Base-by-base conservation (phyloP, 768 basidiomycete genomes). In the Lepiota subincarnata region DNA sequence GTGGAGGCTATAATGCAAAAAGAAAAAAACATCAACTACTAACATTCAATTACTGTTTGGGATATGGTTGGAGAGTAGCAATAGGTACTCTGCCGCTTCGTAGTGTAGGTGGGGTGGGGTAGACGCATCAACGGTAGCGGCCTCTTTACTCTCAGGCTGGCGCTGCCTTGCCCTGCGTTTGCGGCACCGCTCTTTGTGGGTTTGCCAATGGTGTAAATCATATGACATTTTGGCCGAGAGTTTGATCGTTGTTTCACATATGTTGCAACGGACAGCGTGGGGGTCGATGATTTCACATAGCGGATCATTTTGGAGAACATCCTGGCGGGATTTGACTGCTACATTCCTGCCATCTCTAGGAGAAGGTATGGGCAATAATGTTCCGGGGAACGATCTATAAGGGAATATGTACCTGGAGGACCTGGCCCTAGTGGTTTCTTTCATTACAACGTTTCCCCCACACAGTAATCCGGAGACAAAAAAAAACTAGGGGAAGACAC, bases 151-250 rank as follows among this genome's bases (percentile, higher is more conserved):
- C 31, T 31, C 31, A 11, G 31, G 1, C 8, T 11, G 31, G 7
- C 7, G 31, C 31, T 31, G 50, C 50, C 62, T 54, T 60, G 61
- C 48, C 60, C 59, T n/a, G 57, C 64, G 48, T 66, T 76, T 81
- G 50, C 80, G 63, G 64, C 86, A 88, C 26, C 84, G 74, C 37
- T 72, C 72, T 28, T 80, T 74, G 61, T 88, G 86, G 58, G 78
- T 83, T 41, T 69, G 64, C 86, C 86, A 88, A 65, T 88, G 86
- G 60, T 78, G 79, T 26, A 76, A 74, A 60, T 88, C 86, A 59
- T 77, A 88, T 18, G 73, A 72, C 65, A 82, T 84, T 68, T 87
- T 87, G 28, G 73, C 66, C 13, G 85, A 87, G 22, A 88, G 78
- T 64, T 85, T 85, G 67, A 88, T 86, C 12, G 70, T 68, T 24